Base-by-base conservation (phyloP, 75 land plant species). In the Cupressus sempervirens region DNA sequence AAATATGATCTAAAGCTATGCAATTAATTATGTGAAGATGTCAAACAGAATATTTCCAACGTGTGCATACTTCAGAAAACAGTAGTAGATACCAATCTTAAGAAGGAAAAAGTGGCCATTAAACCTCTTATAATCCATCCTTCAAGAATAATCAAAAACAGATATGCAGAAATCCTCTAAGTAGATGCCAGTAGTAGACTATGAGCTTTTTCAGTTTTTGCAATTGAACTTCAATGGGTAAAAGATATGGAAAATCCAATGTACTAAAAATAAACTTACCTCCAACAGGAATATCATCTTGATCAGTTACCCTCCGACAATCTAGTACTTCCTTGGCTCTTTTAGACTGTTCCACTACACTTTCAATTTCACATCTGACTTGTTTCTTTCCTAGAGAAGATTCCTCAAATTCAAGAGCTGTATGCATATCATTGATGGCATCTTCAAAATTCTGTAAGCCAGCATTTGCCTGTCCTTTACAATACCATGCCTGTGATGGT, bases 401-500 rank as follows among this genome's bases (percentile, higher is more conserved):
- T 0, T 11, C 35, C 82, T 96, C 95, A 79, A 88, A 65, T 15
- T 76, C 58, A 82, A 86, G 77, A 30, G 97, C 93, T 58, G 88
- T 26, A 67, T 84, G 76, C 86, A 96, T 83, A 86, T 96, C 94
- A 67, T 80, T 48, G 7, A 86, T 62, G 70, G 95, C 94, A 84
- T 86, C 89, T 38, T 88, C 80, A 85, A 88, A 90, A 52, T 88
- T 84, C 52, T 68, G 81, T 88, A 95, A 65, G 35, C 89, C 88
- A 81, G 86, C 89, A 88, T 88, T 87, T 53, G 90, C 88, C 68
- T 86, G 87, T 23, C 94, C 94, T 88, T 97, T 92, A 82, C 95
- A 90, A 77, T 92, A 94, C 96, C 95, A 96, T 84, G 94, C 98
- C 98, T 96, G 70, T 77, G 50, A 77, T 43, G 12, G 48, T 43